Percentiles rank a stretch among this genome's conserved stretches.
phyloP scores from a whole-genome alignment of 106 monocot genomes.

The Chionographis japonica region DNA sequence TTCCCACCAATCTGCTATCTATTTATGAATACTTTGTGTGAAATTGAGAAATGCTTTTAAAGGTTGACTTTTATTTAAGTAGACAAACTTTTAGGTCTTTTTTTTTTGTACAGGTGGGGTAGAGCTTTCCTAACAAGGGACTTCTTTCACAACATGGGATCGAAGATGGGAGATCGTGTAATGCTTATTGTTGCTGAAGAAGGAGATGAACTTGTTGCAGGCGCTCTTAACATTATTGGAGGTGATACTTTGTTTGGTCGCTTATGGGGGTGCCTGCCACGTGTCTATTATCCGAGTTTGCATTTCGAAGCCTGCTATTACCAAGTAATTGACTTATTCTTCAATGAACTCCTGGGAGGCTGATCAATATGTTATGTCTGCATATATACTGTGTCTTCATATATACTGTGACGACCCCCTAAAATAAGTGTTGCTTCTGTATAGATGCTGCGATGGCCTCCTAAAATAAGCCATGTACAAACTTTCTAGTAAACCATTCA shows the following conservation, averaged over 20 bases:
- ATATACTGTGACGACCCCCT: too few species aligned
- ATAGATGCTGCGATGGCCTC: too few species aligned
- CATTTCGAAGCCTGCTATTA: constrained; percentile 99
- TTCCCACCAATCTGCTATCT: too few species aligned
- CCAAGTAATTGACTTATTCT: constrained; percentile 47
- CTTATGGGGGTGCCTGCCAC: constrained; percentile 88
- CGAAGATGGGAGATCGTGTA: constrained; percentile 79
- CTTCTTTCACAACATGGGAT: constrained; percentile 82
- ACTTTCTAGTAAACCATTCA: too few species aligned
- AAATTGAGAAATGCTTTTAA: too few species aligned
- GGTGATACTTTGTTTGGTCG: constrained; percentile 95
- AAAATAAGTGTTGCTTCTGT: too few species aligned
- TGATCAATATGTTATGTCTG: too few species aligned
- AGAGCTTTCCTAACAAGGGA: constrained; percentile 84
- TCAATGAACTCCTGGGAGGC: not conserved
- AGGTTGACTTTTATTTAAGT: too few species aligned
- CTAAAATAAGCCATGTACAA: too few species aligned
- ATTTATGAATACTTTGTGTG: too few species aligned
- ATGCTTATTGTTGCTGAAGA: constrained; percentile 92
- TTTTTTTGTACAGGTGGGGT: constrained; percentile 67
- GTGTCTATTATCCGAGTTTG: constrained; percentile 81
- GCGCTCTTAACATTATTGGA: constrained; percentile 94
- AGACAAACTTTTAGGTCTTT: not conserved
- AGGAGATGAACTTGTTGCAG: constrained; percentile 76
- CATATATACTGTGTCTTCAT: too few species aligned